These are phyloP conservation scores for Microcos paniculata DNA, from an alignment of 345 rosid species.

Conservation along the genomic window DNA sequence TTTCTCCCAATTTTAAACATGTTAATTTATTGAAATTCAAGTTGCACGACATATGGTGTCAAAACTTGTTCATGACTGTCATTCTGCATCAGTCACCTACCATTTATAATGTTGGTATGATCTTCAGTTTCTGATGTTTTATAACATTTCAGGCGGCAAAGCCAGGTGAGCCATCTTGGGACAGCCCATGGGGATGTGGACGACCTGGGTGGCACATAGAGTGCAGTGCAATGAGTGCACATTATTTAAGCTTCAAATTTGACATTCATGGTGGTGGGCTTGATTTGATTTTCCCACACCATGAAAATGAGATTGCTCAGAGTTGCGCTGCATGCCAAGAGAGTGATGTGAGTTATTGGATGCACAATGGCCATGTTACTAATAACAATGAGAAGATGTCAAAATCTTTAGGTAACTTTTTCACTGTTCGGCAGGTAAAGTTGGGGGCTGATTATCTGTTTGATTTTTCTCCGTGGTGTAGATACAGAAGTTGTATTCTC, in stretches of 20 bases:
- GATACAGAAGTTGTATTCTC: not conserved
- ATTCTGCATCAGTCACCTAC: not conserved
- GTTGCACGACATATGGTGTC: not conserved
- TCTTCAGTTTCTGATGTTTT: constrained; percentile 1
- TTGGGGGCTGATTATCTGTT: not conserved
- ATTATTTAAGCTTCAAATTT: constrained; percentile 59
- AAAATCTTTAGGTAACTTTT: constrained; percentile 68
- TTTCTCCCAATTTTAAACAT: not conserved
- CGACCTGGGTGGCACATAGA: constrained; percentile 99
- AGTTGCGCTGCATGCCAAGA: constrained; percentile 70
- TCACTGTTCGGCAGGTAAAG: constrained; percentile 70
- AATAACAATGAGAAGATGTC: constrained; percentile 85
- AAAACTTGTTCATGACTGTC: not conserved
- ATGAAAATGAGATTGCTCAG: constrained; percentile 92
- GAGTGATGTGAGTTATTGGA: constrained; percentile 65
- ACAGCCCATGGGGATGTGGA: constrained; percentile 90
- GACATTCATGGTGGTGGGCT: constrained; percentile 92
- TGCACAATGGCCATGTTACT: constrained; percentile 93
- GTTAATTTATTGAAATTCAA: not conserved
- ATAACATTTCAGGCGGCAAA: constrained; percentile 69
- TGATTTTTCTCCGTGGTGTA: not conserved
- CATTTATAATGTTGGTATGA: not conserved
- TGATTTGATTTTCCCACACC: constrained; percentile 77
- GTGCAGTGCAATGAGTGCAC: constrained; percentile 98
- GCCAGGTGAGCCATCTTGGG: constrained; percentile 88